Evolutionary conservation across 1,139 yeast species (phyloP).

Genomic region (Lodderomyces beijingensis): DNA sequence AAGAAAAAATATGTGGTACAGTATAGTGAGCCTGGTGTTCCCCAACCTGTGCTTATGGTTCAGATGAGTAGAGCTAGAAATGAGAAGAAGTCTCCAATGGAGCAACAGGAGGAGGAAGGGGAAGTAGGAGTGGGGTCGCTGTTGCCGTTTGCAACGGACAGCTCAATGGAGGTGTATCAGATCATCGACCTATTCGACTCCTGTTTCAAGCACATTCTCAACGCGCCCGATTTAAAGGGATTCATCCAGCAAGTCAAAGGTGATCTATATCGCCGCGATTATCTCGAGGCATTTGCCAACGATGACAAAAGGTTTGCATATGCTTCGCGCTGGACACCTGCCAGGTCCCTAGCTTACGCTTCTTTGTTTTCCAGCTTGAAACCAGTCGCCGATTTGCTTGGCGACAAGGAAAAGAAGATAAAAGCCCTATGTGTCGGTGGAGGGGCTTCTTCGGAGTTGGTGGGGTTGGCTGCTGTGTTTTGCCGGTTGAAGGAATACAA

Average conservation of each 20-base stretch:
- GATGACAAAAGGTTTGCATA: constrained; percentile 70
- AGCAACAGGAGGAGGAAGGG: too few species aligned
- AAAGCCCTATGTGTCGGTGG: constrained; percentile 72
- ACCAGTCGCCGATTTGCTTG: constrained; percentile 36
- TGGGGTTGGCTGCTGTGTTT: constrained; percentile 62
- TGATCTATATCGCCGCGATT: constrained; percentile 65
- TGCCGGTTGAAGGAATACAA: constrained; percentile 42
- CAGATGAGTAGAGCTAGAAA: too few species aligned
- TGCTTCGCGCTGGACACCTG: constrained; percentile 82
- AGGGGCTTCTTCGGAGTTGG: constrained; percentile 84
- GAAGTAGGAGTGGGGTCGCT: too few species aligned
- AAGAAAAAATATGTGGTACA: constrained; percentile 1
- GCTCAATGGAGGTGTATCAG: constrained; percentile 31
- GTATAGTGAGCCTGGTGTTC: too few species aligned
- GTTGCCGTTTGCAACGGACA: constrained; percentile 31
- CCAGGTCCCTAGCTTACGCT: constrained; percentile 70
- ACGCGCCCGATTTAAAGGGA: constrained; percentile 36
- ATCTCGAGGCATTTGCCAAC: constrained; percentile 60
- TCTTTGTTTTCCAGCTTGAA: constrained; percentile 54
- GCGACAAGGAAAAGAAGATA: constrained; percentile 23
- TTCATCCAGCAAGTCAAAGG: constrained; percentile 68
- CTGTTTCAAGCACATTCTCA: constrained; percentile 43
- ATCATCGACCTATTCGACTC: constrained; percentile 47
- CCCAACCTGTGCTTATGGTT: too few species aligned
- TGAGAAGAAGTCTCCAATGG: too few species aligned